Conservation (phyloP, 345 rosid genomes). For the Acer saccharum region DNA sequence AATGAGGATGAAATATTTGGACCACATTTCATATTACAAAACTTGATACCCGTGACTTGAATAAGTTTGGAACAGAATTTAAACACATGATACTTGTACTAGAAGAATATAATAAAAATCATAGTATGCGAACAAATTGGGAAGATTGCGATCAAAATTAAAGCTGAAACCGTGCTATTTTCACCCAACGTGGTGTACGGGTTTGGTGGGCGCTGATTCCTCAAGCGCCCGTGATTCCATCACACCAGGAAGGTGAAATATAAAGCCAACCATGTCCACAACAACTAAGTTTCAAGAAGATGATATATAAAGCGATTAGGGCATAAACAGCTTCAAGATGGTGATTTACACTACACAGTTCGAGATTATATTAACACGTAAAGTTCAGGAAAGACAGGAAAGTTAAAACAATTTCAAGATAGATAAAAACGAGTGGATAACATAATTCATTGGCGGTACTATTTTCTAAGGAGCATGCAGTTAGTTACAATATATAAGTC, state of each 20-base stretch:
- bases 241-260: neutral
- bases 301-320: neutral
- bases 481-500: neutral
- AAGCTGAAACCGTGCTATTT: neutral
- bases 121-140: neutral
- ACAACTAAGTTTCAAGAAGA: neutral
- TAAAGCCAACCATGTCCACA: neutral
- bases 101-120: neutral
- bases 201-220: neutral
- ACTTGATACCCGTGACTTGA: constrained; percentile 25
- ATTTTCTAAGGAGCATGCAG: neutral
- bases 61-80: neutral
- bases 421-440: no score
- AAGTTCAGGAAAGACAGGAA: neutral
- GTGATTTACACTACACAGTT: neutral
- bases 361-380: no score
- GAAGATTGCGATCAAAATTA: neutral
- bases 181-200: neutral
- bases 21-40: constrained; percentile 9
- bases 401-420: neutral
- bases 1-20: neutral
- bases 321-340: neutral
- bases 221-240: neutral
- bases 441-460: neutral
- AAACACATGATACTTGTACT: neutral